These are phyloP conservation scores for Pseudomicrostroma phylloplanum DNA, from an alignment of 1,284 basidiomycete species.

Conservation along the genomic window DNA sequence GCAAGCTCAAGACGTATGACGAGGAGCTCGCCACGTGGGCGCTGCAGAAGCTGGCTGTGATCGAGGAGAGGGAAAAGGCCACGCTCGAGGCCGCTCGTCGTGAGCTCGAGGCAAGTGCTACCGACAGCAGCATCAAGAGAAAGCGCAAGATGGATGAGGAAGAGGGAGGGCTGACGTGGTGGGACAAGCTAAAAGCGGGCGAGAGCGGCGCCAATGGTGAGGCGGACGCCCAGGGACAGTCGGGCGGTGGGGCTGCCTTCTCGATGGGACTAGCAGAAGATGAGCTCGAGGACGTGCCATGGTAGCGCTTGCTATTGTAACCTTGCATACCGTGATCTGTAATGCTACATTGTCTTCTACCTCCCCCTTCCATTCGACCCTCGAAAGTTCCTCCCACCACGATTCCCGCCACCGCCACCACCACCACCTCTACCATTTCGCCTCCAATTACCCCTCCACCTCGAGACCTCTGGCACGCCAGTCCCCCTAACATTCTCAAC, in stretches of 20 bases:
- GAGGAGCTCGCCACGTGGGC: neutral
- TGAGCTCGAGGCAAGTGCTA: neutral
- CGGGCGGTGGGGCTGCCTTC: neutral
- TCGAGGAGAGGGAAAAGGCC: neutral
- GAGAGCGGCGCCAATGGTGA: neutral
- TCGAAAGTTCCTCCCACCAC: too few species aligned
- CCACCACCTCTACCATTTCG: slow-evolving; percentile 60
- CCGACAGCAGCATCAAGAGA: neutral
- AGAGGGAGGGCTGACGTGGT: neutral
- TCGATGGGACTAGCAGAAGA: neutral
- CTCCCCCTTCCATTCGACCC: too few species aligned
- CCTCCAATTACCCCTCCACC: slow-evolving; percentile 23
- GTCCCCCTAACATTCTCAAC: neutral
- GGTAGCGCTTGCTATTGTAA: neutral
- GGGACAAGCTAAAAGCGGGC: slow-evolving; percentile 1
- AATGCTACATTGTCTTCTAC: too few species aligned
- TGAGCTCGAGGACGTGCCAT: slow-evolving; percentile 3
- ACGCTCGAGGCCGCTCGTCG: neutral
- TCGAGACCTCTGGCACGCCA: neutral
- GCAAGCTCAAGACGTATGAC: neutral
- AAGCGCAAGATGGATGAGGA: neutral
- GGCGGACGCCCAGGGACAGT: neutral
- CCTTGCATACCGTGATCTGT: too few species aligned
- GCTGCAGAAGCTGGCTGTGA: neutral
- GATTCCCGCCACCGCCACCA: neutral